Conservation (phyloP, 202 grass and related monocot genomes). For the Hordeum pubiflorum region DNA sequence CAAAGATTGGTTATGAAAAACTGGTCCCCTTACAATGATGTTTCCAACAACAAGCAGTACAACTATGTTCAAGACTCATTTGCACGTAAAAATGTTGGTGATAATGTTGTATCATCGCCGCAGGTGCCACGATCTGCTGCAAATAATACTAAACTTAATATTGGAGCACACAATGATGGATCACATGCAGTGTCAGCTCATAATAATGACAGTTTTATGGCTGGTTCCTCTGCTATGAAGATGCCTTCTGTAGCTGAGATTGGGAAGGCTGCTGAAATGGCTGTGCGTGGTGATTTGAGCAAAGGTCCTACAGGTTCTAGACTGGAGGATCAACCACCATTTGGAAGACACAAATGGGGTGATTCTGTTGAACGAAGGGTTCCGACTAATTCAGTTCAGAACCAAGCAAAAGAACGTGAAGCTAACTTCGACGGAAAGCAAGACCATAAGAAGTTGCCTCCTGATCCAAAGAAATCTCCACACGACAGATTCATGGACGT, state of each 20-base stretch:
- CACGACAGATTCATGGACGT: slow-evolving; percentile 62
- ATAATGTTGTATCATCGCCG: slow-evolving; percentile 62
- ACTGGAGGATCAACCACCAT: slow-evolving; percentile 35
- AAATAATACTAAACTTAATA: slow-evolving; percentile 54
- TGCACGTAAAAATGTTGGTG: slow-evolving; percentile 54
- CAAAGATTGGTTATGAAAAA: slow-evolving; percentile 88
- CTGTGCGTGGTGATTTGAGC: slow-evolving; percentile 25
- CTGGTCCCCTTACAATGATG: slow-evolving; percentile 89
- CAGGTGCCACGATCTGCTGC: slow-evolving; percentile 46
- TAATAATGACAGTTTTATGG: slow-evolving; percentile 43
- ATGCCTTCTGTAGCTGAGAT: slow-evolving; percentile 33
- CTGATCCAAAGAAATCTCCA: slow-evolving; percentile 56
- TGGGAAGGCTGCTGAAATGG: slow-evolving; percentile 40
- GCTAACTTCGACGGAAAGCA: slow-evolving; percentile 37
- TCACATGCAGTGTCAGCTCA: slow-evolving; percentile 24
- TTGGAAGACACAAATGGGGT: slow-evolving; percentile 36
- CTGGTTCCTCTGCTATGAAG: slow-evolving; percentile 35
- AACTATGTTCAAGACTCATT: slow-evolving; percentile 52
- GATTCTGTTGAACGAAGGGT: slow-evolving; percentile 29
- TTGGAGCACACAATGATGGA: slow-evolving; percentile 32
- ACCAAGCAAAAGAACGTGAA: slow-evolving; percentile 28
- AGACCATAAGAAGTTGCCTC: slow-evolving; percentile 35
- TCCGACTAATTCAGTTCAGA: slow-evolving; percentile 34
- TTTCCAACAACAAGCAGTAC: slow-evolving; percentile 76
- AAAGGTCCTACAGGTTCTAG: slow-evolving; percentile 41